Conservation (phyloP, 2,329 filamentous ascomycete species). For the Ophiostoma sp. region DNA sequence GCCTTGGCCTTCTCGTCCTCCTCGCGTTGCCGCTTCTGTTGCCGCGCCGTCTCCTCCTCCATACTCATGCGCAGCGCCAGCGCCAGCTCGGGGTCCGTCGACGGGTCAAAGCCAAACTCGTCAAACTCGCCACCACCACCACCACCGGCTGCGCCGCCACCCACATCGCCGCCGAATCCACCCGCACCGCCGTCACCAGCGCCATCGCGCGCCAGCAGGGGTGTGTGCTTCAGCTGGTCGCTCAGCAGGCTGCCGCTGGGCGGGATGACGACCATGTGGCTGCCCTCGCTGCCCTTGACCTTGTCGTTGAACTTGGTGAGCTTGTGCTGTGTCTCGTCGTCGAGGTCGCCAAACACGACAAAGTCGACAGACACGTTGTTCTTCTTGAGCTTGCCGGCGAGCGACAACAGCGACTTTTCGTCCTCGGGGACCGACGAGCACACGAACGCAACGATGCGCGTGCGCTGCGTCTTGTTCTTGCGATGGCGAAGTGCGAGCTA, state of each 20-base stretch:
- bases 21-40: slow-evolving; percentile 80
- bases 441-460: slow-evolving; percentile 95
- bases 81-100: slow-evolving; percentile 88
- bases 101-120: slow-evolving; percentile 88
- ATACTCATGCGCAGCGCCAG: slow-evolving; percentile 95
- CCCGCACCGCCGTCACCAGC: slow-evolving; percentile 58
- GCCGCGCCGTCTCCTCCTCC: slow-evolving; percentile 94
- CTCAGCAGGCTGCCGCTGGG: slow-evolving; percentile 90
- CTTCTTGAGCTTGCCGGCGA: slow-evolving; percentile 99
- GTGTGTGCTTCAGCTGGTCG: slow-evolving; percentile 84
- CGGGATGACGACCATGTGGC: slow-evolving; percentile 84
- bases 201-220: slow-evolving; percentile 84
- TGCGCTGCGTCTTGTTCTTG: slow-evolving; percentile 94
- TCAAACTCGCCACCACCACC: slow-evolving; percentile 64
- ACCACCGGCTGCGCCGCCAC: slow-evolving; percentile 48
- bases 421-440: slow-evolving; percentile 90
- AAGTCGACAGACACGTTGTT: slow-evolving; percentile 92
- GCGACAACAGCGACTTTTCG: slow-evolving; percentile 81
- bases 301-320: slow-evolving; percentile 90
- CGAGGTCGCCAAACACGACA: slow-evolving; percentile 89
- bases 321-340: slow-evolving; percentile 87
- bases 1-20: slow-evolving; percentile 60
- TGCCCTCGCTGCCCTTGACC: slow-evolving; percentile 88
- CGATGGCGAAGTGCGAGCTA: slow-evolving; percentile 96
- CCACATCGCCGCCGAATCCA: slow-evolving; percentile 57